These are phyloP conservation scores for Holtermannia corniformis DNA, from an alignment of 768 basidiomycete genomes.

Conservation along the genomic window DNA sequence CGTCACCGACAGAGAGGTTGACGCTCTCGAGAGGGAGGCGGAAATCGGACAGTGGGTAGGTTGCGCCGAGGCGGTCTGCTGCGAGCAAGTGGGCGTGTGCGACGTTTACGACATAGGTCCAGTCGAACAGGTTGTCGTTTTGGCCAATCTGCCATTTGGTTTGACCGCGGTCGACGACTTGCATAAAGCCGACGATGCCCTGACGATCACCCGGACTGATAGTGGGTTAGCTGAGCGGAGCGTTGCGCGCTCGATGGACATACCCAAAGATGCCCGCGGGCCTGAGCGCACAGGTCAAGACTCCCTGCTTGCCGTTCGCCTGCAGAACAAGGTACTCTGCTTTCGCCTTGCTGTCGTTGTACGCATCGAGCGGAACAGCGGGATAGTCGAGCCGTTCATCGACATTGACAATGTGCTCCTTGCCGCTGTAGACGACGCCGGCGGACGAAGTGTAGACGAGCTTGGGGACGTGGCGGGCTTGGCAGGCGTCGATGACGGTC, in stretches of 20 bases:
- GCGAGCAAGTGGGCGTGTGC: constrained; percentile 90
- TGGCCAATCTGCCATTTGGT: constrained; percentile 88
- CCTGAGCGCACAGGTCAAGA: constrained; percentile 79
- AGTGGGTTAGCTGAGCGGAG: too few species aligned
- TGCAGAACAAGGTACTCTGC: constrained; percentile 73
- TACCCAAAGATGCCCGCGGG: constrained; percentile 96
- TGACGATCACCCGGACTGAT: constrained; percentile 73
- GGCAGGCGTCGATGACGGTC: constrained; percentile 71
- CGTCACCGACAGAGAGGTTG: constrained; percentile 55
- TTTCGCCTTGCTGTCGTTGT: constrained; percentile 87
- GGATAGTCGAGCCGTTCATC: constrained; percentile 80
- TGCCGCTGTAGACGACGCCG: constrained; percentile 78
- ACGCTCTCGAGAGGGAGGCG: constrained; percentile 53
- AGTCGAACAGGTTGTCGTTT: constrained; percentile 89
- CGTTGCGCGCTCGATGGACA: constrained; percentile 23
- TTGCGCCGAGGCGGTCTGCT: constrained; percentile 62
- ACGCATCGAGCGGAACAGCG: constrained; percentile 68
- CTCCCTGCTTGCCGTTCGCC: constrained; percentile 73
- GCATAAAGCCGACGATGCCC: constrained; percentile 64
- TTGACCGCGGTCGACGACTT: constrained; percentile 69
- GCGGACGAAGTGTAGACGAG: constrained; percentile 92
- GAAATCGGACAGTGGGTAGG: constrained; percentile 47
- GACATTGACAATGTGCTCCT: constrained; percentile 60
- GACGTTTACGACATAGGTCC: constrained; percentile 93
- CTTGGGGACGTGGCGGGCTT: constrained; percentile 62